Evolutionary conservation across 1,284 basidiomycete genomes (phyloP).

Genomic region (Ceratobasidium sp.): DNA sequence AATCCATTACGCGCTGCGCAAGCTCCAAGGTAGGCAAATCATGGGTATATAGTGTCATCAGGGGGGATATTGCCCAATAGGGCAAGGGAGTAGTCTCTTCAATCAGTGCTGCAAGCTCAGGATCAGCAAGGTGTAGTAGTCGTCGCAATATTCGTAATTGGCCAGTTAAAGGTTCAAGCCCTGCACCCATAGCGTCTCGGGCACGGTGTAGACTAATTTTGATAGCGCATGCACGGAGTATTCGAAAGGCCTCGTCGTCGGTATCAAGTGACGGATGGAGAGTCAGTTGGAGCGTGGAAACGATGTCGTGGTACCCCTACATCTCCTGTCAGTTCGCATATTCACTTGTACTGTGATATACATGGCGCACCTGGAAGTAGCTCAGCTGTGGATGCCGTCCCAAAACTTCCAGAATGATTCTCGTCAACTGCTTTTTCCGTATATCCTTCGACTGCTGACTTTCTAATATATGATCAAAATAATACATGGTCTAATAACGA

Average conservation of each 20-base stretch:
- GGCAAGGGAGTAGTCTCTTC: slow-evolving; percentile 80
- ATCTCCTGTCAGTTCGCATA: slow-evolving; percentile 1
- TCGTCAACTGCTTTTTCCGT: slow-evolving; percentile 77
- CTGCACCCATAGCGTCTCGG: slow-evolving; percentile 89
- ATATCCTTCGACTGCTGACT: slow-evolving; percentile 57
- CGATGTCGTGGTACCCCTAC: slow-evolving; percentile 93
- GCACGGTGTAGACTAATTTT: slow-evolving; percentile 85
- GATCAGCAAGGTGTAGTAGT: slow-evolving; percentile 78
- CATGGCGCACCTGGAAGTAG: slow-evolving; percentile 83
- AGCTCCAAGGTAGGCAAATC: slow-evolving; percentile 87
- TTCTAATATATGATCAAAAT: slow-evolving; percentile 34
- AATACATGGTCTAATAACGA: slow-evolving; percentile 41
- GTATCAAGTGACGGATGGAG: slow-evolving; percentile 60
- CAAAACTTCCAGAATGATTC: slow-evolving; percentile 83
- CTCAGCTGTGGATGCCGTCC: slow-evolving; percentile 77
- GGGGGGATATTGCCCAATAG: slow-evolving; percentile 90
- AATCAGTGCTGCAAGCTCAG: slow-evolving; percentile 75
- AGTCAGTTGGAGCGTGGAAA: slow-evolving; percentile 88
- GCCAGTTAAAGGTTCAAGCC: slow-evolving; percentile 88
- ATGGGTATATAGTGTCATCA: slow-evolving; percentile 92
- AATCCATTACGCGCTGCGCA: slow-evolving; percentile 92
- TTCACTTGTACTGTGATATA: background rate
- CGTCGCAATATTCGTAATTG: slow-evolving; percentile 80
- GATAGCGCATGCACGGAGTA: slow-evolving; percentile 72
- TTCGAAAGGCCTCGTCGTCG: slow-evolving; percentile 54